Evolutionary conservation across 352 stramenopile genomes (phyloP).

Genomic region (Phytopythium ostracodes): DNA sequence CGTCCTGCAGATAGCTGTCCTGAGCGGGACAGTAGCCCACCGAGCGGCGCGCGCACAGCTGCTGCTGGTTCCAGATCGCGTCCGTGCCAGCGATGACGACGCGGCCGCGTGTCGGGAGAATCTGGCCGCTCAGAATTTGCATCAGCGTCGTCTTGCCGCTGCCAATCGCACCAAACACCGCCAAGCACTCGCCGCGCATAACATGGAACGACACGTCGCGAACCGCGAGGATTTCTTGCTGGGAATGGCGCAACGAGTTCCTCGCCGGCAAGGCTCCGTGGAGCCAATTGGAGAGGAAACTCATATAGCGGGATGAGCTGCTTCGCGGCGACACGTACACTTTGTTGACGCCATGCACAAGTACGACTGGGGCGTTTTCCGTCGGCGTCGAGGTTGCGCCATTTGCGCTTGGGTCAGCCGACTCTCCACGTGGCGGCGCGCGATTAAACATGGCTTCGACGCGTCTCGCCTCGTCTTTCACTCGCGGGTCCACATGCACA

Average conservation of each 20-base stretch:
- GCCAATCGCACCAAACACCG: conserved; percentile 8
- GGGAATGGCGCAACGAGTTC: too few relatives aligned
- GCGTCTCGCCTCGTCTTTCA: neutral
- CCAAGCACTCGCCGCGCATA: conserved; percentile 15
- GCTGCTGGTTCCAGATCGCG: conserved; percentile 12
- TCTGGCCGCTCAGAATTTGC: conserved; percentile 17
- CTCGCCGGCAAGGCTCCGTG: neutral
- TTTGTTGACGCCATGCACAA: conserved; percentile 8
- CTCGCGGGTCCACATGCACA: conserved; percentile 5
- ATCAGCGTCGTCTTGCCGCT: conserved; percentile 15
- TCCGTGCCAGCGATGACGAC: conserved; percentile 18
- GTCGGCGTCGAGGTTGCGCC: neutral
- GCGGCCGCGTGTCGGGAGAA: conserved; percentile 11
- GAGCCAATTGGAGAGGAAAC: neutral
- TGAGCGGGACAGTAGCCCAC: conserved; percentile 80
- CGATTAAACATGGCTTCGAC: neutral
- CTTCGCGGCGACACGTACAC: conserved; percentile 4
- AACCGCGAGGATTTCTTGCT: neutral
- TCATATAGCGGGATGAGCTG: neutral
- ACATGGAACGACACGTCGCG: conserved; percentile 14
- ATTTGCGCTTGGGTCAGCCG: neutral
- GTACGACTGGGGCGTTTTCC: neutral
- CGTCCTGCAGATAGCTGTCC: conserved; percentile 13
- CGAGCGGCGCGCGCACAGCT: conserved; percentile 13
- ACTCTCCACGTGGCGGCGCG: neutral